These are phyloP conservation scores for Thelonectria olida DNA, from an alignment of 2,329 filamentous ascomycete species.

Conservation along the genomic window DNA sequence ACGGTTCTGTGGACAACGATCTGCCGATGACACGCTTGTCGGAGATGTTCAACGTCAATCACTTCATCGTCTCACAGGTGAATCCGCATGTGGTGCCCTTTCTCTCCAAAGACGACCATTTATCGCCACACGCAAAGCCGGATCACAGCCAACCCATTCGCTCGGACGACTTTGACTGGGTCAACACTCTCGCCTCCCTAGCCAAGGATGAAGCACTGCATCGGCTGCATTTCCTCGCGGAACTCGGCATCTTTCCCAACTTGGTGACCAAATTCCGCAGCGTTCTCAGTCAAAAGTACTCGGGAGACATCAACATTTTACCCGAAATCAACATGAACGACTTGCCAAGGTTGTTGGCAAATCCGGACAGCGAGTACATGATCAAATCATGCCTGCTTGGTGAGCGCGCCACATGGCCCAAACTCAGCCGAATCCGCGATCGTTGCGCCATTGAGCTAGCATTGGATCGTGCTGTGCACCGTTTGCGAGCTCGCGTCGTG, in stretches of 20 bases:
- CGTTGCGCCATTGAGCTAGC: slow-evolving; percentile 90
- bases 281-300: slow-evolving; percentile 89
- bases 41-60: slow-evolving; percentile 98
- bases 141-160: slow-evolving; percentile 37
- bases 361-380: slow-evolving; percentile 91
- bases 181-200: slow-evolving; percentile 74
- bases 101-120: slow-evolving; percentile 75
- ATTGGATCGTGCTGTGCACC: slow-evolving; percentile 78
- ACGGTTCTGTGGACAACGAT: slow-evolving; percentile 95
- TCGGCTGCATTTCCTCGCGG: slow-evolving; percentile 80
- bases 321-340: slow-evolving; percentile 80
- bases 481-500: slow-evolving; percentile 72
- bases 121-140: slow-evolving; percentile 48
- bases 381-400: slow-evolving; percentile 77
- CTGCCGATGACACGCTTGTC: slow-evolving; percentile 88
- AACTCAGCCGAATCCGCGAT: slow-evolving; percentile 84
- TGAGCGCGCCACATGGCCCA: slow-evolving; percentile 91
- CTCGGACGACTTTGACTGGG: slow-evolving; percentile 62
- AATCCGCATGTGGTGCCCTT: slow-evolving; percentile 95
- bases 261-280: slow-evolving; percentile 80
- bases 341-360: slow-evolving; percentile 80
- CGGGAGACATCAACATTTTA: slow-evolving; percentile 93
- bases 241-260: slow-evolving; percentile 83
- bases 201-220: slow-evolving; percentile 84
- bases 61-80: slow-evolving; percentile 97